Conservation (phyloP, 768 basidiomycete genomes). For the Terana coerulea region DNA sequence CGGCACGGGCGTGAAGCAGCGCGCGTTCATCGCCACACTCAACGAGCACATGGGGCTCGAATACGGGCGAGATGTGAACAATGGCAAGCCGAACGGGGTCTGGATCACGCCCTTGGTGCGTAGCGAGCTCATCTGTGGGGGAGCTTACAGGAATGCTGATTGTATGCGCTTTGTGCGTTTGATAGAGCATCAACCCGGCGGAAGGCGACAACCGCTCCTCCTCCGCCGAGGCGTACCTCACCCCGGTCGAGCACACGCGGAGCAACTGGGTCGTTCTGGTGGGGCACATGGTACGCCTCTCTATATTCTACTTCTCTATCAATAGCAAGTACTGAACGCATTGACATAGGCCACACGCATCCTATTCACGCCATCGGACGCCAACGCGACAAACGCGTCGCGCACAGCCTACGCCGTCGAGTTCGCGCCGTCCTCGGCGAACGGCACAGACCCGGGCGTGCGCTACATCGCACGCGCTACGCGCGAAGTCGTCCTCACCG, state of each 20-base stretch:
- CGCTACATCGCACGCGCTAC: conserved; percentile 38
- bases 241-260: conserved; percentile 44
- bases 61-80: background rate
- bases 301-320: background rate
- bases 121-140: too few species aligned
- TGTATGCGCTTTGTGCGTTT: too few species aligned
- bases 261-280: conserved; percentile 48
- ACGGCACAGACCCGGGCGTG: background rate
- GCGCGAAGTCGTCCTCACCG: conserved; percentile 50
- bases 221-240: conserved; percentile 50
- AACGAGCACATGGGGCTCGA: background rate
- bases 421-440: background rate
- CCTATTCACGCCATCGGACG: background rate
- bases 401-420: background rate
- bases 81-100: background rate
- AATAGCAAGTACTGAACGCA: background rate
- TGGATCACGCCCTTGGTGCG: background rate
- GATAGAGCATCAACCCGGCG: background rate
- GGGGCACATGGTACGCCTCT: conserved; percentile 1
- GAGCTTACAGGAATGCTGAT: too few species aligned
- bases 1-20: background rate
- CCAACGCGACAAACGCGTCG: background rate
- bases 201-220: conserved; percentile 40
- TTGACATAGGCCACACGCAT: background rate
- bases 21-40: background rate